Percentiles rank a stretch among this genome's conserved stretches.
These are phyloP conservation scores for Trematosphaeria pertusa DNA, from an alignment of 2,329 filamentous ascomycete genomes.

Conservation along the genomic window DNA sequence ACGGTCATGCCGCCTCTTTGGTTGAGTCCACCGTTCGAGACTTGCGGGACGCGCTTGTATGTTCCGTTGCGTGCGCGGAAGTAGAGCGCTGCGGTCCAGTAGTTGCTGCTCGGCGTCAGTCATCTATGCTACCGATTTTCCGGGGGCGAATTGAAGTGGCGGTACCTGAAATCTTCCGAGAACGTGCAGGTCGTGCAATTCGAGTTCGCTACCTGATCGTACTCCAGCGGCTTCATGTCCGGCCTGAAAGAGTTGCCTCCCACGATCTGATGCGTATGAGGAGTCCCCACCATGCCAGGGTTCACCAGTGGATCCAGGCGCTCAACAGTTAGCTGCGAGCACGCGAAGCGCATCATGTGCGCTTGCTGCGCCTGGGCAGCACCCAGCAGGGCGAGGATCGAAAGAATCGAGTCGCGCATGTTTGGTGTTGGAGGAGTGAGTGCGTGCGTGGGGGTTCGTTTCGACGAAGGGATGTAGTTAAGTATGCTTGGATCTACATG, in stretches of 20 bases:
- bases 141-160: not conserved
- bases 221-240: slow-evolving; percentile 34
- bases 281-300: slow-evolving; percentile 32
- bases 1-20: slow-evolving; percentile 40
- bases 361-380: slow-evolving; percentile 15
- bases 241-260: slow-evolving; percentile 35
- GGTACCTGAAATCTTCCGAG: slow-evolving; percentile 9
- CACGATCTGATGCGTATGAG: slow-evolving; percentile 39
- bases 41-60: slow-evolving; percentile 38
- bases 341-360: slow-evolving; percentile 35
- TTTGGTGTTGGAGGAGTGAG: not conserved
- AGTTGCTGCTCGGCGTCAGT: no score
- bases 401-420: slow-evolving; percentile 13
- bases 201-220: slow-evolving; percentile 27
- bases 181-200: slow-evolving; percentile 41
- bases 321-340: slow-evolving; percentile 38
- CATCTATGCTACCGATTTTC: no score
- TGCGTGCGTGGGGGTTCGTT: not conserved
- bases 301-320: slow-evolving; percentile 38
- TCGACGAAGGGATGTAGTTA: not conserved
- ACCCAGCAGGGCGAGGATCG: slow-evolving; percentile 10
- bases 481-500: not conserved
- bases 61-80: slow-evolving; percentile 39
- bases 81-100: slow-evolving; percentile 42
- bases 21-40: slow-evolving; percentile 18